Percentiles rank a stretch among this genome's conserved stretches.
phyloP scores from a whole-genome alignment of 371 early-diverging fungal genomes.

The Apophysomyces sp. region DNA sequence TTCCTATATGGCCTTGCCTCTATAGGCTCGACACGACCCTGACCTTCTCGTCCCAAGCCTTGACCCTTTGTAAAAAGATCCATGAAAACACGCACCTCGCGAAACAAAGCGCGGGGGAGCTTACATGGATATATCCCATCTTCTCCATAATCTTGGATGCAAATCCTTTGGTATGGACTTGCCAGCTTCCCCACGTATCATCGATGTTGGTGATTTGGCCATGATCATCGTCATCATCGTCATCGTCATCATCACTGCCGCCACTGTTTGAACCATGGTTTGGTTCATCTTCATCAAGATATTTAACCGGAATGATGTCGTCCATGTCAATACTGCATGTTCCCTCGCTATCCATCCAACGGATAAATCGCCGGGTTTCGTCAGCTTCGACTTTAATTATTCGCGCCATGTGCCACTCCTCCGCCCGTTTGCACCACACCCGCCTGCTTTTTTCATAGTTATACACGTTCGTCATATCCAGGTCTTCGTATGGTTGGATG shows the following conservation, averaged over 20 bases:
- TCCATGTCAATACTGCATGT: conserved; percentile 11
- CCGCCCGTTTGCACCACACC: conserved; percentile 18
- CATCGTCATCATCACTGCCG: background rate
- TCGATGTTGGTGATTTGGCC: background rate
- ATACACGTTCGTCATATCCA: conserved; percentile 6
- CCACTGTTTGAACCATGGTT: background rate
- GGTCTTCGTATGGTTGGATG: conserved; percentile 15
- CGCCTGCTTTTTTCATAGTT: conserved; percentile 8
- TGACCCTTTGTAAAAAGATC: conserved; percentile 17
- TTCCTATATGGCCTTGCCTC: conserved; percentile 7
- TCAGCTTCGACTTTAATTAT: background rate
- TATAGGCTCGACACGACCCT: conserved; percentile 25
- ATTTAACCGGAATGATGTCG: conserved; percentile 16
- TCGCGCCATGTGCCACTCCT: conserved; percentile 13
- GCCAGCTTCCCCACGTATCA: conserved; percentile 23
- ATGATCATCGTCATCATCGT: background rate
- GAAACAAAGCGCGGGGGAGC: background rate
- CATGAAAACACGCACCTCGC: background rate
- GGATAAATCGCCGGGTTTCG: conserved; percentile 11
- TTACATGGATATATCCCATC: conserved; percentile 36
- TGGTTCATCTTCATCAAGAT: background rate
- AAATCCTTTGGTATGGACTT: conserved; percentile 35
- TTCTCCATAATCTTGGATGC: conserved; percentile 37
- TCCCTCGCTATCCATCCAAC: background rate
- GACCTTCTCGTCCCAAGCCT: conserved; percentile 26